Percentiles rank a stretch among this genome's conserved stretches.
phyloP scores from a whole-genome alignment of 805 yeast genomes.

The Clavispora vitiphila region DNA sequence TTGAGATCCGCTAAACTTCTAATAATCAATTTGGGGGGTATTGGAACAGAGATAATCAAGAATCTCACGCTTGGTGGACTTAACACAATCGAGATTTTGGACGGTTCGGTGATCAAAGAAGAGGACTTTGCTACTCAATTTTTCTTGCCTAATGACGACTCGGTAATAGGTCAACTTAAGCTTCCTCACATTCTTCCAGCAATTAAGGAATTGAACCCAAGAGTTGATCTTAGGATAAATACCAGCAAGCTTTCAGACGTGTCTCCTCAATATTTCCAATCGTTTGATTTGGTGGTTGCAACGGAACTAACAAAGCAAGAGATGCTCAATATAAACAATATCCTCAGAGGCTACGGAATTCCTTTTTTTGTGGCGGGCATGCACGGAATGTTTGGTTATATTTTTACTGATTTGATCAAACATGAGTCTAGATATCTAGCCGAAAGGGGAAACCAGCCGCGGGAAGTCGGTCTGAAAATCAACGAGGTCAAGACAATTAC shows the following conservation, averaged over 20 bases:
- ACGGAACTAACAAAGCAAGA: constrained; percentile 53
- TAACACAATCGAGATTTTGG: constrained; percentile 70
- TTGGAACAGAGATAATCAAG: constrained; percentile 79
- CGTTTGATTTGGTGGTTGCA: constrained; percentile 69
- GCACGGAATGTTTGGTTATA: constrained; percentile 80
- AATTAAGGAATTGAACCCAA: constrained; percentile 71
- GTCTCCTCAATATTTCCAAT: constrained; percentile 35
- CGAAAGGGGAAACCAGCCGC: constrained; percentile 40
- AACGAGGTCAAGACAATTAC: constrained; percentile 42
- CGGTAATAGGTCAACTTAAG: constrained; percentile 52
- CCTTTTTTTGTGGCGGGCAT: constrained; percentile 67
- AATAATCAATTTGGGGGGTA: constrained; percentile 66
- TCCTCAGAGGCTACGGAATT: constrained; percentile 50
- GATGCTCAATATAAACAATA: constrained; percentile 44
- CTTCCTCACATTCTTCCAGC: constrained; percentile 50
- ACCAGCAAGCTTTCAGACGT: constrained; percentile 18
- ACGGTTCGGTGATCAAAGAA: constrained; percentile 47
- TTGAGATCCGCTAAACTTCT: constrained; percentile 70
- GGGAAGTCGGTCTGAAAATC: constrained; percentile 41
- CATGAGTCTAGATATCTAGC: constrained; percentile 54
- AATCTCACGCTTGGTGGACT: constrained; percentile 86
- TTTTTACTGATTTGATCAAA: constrained; percentile 70
- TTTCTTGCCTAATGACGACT: constrained; percentile 50
- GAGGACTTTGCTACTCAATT: constrained; percentile 73
- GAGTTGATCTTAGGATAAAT: constrained; percentile 57